A percentile compares a stretch with the other conserved stretches of the same genome.
These are phyloP conservation scores for Raphanus sativus DNA, from an alignment of 345 rosid genomes.

Conservation along the genomic window DNA sequence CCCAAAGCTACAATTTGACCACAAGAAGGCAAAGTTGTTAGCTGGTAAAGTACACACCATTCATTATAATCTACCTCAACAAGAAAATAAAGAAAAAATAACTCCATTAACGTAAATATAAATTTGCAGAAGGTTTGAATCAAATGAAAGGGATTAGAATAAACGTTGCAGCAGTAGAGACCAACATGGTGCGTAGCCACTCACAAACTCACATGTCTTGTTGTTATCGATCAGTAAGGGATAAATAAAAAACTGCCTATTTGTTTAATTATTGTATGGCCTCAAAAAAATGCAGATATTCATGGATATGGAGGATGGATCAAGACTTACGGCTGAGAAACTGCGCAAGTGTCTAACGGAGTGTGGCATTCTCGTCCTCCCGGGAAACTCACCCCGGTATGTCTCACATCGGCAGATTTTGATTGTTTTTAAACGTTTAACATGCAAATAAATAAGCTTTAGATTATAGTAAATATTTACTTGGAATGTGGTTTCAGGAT, in stretches of 20 bases:
- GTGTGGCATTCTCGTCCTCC: conserved; percentile 66
- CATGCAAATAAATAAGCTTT: background rate
- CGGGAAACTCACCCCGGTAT: conserved; percentile 58
- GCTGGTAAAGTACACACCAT: conserved; percentile 53
- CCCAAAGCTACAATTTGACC: conserved; percentile 68
- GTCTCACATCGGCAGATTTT: background rate
- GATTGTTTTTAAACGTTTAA: background rate
- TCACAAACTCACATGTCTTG: too few relatives aligned
- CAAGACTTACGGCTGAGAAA: conserved; percentile 48
- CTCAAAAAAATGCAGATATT: conserved; percentile 50
- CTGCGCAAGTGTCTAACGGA: conserved; percentile 64
- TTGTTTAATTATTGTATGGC: background rate
- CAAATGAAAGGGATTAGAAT: conserved; percentile 67
- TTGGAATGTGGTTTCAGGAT: conserved; percentile 45
- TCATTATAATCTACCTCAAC: background rate
- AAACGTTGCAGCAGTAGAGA: conserved; percentile 66
- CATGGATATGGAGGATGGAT: conserved; percentile 52
- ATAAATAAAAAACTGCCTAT: too few relatives aligned
- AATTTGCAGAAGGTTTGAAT: conserved; percentile 63
- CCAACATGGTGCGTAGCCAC: conserved; percentile 59
- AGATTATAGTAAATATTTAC: background rate
- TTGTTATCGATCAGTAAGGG: too few relatives aligned
- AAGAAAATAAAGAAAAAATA: background rate
- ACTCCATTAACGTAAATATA: background rate
- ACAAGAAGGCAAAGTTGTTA: conserved; percentile 73